A percentile compares a stretch with the other conserved stretches of the same genome.
These are phyloP conservation scores for Pyricularia sp. DNA, from an alignment of 2,329 filamentous ascomycete genomes.

Conservation along the genomic window DNA sequence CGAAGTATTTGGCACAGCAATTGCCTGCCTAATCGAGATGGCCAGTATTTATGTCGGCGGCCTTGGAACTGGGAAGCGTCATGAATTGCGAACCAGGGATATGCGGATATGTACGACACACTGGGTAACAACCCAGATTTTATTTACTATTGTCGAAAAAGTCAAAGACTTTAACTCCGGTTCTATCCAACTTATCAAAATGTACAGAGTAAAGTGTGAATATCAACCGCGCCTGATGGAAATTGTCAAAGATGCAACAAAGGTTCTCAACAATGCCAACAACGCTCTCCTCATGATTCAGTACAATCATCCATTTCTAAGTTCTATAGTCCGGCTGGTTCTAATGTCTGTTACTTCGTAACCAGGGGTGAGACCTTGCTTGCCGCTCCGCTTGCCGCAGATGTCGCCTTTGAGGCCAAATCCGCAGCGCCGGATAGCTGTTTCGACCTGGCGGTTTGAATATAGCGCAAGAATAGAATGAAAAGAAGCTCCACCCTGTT, in stretches of 20 bases:
- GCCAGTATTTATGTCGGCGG: neutral
- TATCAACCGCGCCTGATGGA: neutral
- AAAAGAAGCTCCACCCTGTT: conserved; percentile 75
- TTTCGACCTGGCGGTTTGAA: conserved; percentile 56
- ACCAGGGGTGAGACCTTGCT: conserved; percentile 23
- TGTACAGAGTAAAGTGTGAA: neutral
- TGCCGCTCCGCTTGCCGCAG: conserved; percentile 33
- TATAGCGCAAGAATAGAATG: conserved; percentile 70
- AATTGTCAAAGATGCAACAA: neutral
- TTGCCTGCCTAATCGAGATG: neutral
- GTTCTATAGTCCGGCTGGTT: neutral
- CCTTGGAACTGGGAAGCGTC: neutral
- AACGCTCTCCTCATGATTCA: neutral
- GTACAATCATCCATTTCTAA: neutral
- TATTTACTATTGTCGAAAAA: neutral
- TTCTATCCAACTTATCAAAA: neutral
- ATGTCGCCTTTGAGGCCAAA: conserved; percentile 46
- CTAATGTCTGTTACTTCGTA: conserved; percentile 13
- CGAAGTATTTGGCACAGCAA: neutral
- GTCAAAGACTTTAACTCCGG: neutral
- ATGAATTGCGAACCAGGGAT: neutral
- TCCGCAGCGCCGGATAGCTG: conserved; percentile 56
- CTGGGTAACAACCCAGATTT: neutral
- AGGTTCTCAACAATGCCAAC: neutral
- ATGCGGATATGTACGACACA: neutral